Evolutionary conservation across 169 alveolate genomes (phyloP).

Genomic region (Cryptosporidium tyzzeri): DNA sequence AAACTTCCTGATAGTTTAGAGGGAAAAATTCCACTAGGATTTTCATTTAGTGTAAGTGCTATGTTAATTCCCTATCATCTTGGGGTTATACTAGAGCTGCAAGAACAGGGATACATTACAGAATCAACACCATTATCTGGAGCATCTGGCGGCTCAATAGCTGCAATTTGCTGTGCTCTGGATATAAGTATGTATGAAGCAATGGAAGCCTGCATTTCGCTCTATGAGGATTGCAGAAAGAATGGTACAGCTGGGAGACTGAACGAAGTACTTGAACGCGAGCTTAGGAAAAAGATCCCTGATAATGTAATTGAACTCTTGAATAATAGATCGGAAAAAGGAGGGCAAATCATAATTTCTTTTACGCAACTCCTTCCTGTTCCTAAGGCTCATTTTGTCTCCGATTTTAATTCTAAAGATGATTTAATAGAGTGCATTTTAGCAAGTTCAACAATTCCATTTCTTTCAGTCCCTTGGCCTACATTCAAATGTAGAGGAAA

Average conservation of each 20-base stretch:
- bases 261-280: conserved; percentile 54
- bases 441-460: conserved; percentile 74
- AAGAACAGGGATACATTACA: conserved; percentile 65
- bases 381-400: conserved; percentile 70
- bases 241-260: conserved; percentile 73
- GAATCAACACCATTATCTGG: conserved; percentile 73
- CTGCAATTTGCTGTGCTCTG: conserved; percentile 68
- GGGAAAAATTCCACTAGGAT: conserved; percentile 50
- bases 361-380: conserved; percentile 72
- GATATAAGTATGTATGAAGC: conserved; percentile 74
- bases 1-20: conserved; percentile 26
- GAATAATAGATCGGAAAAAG: conserved; percentile 58
- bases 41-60: conserved; percentile 73
- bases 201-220: conserved; percentile 70
- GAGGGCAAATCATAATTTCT: conserved; percentile 59
- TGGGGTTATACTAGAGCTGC: conserved; percentile 72
- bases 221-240: conserved; percentile 67
- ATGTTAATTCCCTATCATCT: conserved; percentile 74
- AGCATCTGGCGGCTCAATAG: conserved; percentile 74
- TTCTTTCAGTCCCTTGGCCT: conserved; percentile 74
- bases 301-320: conserved; percentile 67
- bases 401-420: conserved; percentile 64
- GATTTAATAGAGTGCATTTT: conserved; percentile 64
- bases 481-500: conserved; percentile 70
- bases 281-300: conserved; percentile 59